Evolutionary conservation across 164 flowering plant species (phyloP).

Genomic region (Aristolochia californica): DNA sequence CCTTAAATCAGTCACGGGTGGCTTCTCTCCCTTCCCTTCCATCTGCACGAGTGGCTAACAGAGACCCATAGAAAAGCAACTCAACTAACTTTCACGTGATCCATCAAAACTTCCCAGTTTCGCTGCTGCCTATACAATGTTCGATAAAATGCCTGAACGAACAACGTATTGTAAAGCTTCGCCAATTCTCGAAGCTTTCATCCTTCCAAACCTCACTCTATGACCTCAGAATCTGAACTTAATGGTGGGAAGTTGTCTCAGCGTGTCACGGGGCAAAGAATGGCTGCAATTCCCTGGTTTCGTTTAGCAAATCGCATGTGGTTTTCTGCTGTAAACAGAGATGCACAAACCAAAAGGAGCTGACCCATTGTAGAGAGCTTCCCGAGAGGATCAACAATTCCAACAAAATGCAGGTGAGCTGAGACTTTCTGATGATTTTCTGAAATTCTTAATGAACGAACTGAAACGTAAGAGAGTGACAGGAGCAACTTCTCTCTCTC

Average conservation of each 20-base stretch:
- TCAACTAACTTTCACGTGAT: background rate
- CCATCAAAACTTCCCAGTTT: too few relatives aligned
- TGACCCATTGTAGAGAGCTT: background rate
- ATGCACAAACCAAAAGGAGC: background rate
- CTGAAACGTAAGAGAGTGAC: background rate
- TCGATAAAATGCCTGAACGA: too few relatives aligned
- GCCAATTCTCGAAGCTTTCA: too few relatives aligned
- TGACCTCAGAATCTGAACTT: too few relatives aligned
- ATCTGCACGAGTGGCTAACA: constrained; percentile 1
- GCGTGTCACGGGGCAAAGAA: too few relatives aligned
- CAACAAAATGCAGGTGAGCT: background rate
- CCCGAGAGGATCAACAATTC: background rate
- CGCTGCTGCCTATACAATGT: too few relatives aligned
- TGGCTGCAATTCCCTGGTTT: too few relatives aligned
- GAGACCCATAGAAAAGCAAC: background rate
- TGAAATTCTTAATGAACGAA: background rate
- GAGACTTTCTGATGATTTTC: background rate
- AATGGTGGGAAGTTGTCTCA: too few relatives aligned
- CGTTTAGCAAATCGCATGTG: too few relatives aligned
- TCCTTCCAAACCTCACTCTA: too few relatives aligned
- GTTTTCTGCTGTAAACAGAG: too few relatives aligned
- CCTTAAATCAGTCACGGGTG: constrained; percentile 18
- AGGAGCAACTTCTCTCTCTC: background rate
- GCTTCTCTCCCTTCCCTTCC: background rate
- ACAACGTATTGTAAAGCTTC: too few relatives aligned